Evolutionary conservation across 1,139 yeast species (phyloP), one percentile per base, ranked within the genome.

Genomic region (Nakaseomyces sp.): DNA sequence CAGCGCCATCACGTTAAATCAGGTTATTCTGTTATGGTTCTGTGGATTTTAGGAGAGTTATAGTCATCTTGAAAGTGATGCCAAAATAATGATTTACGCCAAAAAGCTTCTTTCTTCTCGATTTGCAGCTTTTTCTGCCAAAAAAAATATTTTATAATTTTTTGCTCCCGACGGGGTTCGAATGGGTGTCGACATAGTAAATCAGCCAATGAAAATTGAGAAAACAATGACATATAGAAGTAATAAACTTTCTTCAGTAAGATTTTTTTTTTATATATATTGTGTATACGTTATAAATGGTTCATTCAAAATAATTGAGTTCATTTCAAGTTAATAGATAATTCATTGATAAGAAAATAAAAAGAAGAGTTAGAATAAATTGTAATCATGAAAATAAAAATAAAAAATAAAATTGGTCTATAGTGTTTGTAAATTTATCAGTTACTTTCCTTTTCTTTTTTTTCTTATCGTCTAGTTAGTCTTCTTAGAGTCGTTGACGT

Each of bases 401-500:
- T 32, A 18, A 19, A 32, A 32, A 7, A 15, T 15, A 15, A 32
- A 32, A 32, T 17, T 9, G 18, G 36, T 32, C 36, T 32, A 32
- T 32, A 32, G 36, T 30, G 31, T 22, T 9, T n/a, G 9, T 22
- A 6, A 6, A 9, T 22, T 22, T 22, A 6, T 22, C 9, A 6
- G 25, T 22, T 22, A n/a, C 10, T 28, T 6, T 28, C 5, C 6
- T 28, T 28, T 13, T 28, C 10, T 28, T 7, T n/a, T 16, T 16
- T 15, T 30, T 30, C 13, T 15, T 17, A 5, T 16, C 8, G 33
- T 30, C 15, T 32, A 50, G 29, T 50, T 47, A 20, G 44, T 44
- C 38, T 50, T 50, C 47, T 50, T 50, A 24, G 31, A n/a, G 32
- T 46, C 46, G 7, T 30, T 28, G 19, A 38, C 73, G 52, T 78